Conservation (phyloP, 495 filamentous ascomycete species). For the Trichoderma gamsii region DNA sequence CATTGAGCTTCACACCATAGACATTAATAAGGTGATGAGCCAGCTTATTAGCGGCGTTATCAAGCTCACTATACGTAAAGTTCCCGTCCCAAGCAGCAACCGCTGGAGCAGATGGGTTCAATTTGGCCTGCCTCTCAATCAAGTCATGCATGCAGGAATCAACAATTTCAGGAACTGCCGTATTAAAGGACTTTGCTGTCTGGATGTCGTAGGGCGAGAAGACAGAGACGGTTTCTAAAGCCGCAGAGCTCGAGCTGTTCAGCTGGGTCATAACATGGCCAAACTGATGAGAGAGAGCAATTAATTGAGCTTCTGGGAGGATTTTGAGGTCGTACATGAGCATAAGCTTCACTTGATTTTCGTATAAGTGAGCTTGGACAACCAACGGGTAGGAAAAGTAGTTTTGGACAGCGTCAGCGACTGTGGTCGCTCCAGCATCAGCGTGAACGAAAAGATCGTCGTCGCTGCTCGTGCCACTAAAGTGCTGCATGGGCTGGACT, state of each 20-base stretch:
- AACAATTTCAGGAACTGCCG: conserved; percentile 9
- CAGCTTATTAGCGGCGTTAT: conserved; percentile 35
- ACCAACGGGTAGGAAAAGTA: conserved; percentile 13
- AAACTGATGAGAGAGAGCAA: background rate
- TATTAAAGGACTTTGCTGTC: background rate
- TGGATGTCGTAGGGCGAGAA: background rate
- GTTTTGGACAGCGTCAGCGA: background rate
- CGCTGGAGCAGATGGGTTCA: conserved; percentile 22
- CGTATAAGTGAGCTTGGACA: conserved; percentile 10
- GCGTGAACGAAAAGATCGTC: background rate
- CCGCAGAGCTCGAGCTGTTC: background rate
- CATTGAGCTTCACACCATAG: conserved; percentile 44
- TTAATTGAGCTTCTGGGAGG: conserved; percentile 2
- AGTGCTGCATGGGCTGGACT: conserved; percentile 4
- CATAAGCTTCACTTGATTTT: background rate
- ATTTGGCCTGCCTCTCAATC: conserved; percentile 19
- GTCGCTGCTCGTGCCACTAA: background rate
- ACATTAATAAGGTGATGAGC: conserved; percentile 36
- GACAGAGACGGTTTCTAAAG: background rate
- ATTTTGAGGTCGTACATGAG: conserved; percentile 5
- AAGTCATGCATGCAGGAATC: conserved; percentile 26
- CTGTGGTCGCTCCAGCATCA: no score
- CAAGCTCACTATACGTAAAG: conserved; percentile 46
- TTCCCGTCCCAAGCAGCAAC: conserved; percentile 48
- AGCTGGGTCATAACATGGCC: conserved; percentile 6